phyloP scores from a whole-genome alignment of 441 rosid species.

The Euphorbia schlechtendalii region DNA sequence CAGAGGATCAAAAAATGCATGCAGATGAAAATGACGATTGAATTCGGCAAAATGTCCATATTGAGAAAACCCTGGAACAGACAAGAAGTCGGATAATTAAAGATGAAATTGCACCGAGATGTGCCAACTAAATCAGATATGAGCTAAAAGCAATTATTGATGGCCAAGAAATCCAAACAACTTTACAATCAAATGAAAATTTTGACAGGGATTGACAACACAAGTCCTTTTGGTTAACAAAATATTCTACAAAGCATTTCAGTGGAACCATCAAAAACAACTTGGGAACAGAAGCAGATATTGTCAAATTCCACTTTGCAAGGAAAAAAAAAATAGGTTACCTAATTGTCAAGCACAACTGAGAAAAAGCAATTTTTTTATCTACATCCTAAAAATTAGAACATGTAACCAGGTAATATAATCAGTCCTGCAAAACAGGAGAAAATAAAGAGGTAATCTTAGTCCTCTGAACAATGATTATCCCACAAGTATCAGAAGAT shows the following conservation, averaged over 20 bases:
- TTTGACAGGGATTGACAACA: neutral
- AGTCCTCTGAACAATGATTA: conserved; percentile 38
- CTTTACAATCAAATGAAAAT: neutral
- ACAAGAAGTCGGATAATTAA: too few species aligned
- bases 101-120: neutral
- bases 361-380: conserved; percentile 12
- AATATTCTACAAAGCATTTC: neutral
- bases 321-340: conserved; percentile 4
- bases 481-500: conserved; percentile 48
- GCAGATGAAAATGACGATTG: neutral
- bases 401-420: conserved; percentile 17
- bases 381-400: conserved; percentile 22
- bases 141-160: too few species aligned
- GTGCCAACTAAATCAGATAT: neutral
- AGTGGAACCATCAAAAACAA: neutral
- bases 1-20: conserved; percentile 1
- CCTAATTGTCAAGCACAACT: conserved; percentile 17
- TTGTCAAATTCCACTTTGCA: conserved; percentile 9
- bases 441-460: conserved; percentile 23
- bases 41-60: too few species aligned
- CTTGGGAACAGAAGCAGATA: neutral
- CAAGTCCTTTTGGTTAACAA: neutral
- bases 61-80: too few species aligned
- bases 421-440: conserved; percentile 30
- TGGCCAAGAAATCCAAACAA: neutral